Base-by-base conservation (phyloP, 768 basidiomycete genomes). In the Boletus sensibilis region DNA sequence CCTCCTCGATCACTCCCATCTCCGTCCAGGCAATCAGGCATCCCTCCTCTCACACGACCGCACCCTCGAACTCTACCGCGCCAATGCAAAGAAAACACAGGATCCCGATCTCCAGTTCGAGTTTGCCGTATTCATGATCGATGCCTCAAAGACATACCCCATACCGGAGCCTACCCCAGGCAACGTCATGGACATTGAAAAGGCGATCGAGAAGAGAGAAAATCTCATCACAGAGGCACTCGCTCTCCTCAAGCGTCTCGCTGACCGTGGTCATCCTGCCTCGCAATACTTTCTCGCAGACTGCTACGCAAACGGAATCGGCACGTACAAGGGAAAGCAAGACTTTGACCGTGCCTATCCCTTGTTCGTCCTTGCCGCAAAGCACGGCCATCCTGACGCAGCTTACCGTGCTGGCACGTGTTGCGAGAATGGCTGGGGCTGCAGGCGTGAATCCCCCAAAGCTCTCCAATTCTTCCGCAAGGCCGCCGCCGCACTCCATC, bases 391-490 rank as follows among this genome's bases (percentile, higher is more conserved):
- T 69, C 88, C 94, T 3, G 95, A 98, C 65, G 95, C 94, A 16
- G 85, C 92, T 5, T 99, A 94, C 74, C 90, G 96, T 31, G 90
- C 95, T 0, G 97, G 94, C 33, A 95, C 95, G 3, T 99, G 97
- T 70, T 97, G 93, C 73, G 97, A 99, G 80, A 95, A 98, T 65
- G 97, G 95, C 29, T 98, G 96, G 97, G 97, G 97, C 7, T 96
- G 94, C 70, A 79, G 96, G 49, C 82, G 94, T 14, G 97, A 98
- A 73, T 87, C 85, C 18, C 86, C 87, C 42, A 98, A 98, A 68
- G 94, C 96, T 0, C 74, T 98, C 35, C 87, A 90, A 54, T 97
- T 94, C 77, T 98, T 88, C 77, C 85, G 90, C 56, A 98, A 97
- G 73, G 93, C 95, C 8, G 92, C 88, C 0, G 93, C 94, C 0